Evolutionary conservation across 2,329 filamentous ascomycete genomes (phyloP).

Genomic region (Colletotrichum tropicale): DNA sequence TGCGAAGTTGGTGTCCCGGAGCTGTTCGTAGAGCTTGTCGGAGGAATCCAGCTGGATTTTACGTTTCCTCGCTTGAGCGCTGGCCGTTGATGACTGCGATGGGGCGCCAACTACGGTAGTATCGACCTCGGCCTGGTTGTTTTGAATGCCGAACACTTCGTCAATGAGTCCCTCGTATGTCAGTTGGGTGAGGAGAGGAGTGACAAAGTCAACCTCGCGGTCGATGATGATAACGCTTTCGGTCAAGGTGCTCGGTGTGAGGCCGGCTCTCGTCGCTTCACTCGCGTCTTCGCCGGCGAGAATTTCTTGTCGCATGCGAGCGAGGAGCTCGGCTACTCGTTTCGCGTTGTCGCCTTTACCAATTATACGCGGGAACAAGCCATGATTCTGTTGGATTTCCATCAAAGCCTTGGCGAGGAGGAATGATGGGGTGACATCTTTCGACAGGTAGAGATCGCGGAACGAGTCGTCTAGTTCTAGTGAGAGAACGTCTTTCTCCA

Average conservation of each 20-base stretch:
- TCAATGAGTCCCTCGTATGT: slow-evolving; percentile 97
- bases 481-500: slow-evolving; percentile 91
- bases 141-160: slow-evolving; percentile 87
- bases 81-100: slow-evolving; percentile 61
- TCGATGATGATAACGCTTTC: slow-evolving; percentile 96
- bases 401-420: slow-evolving; percentile 90
- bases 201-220: slow-evolving; percentile 92
- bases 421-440: slow-evolving; percentile 90
- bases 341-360: slow-evolving; percentile 97
- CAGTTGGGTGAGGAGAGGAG: slow-evolving; percentile 88
- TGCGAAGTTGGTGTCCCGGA: slow-evolving; percentile 93
- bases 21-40: slow-evolving; percentile 85
- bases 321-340: slow-evolving; percentile 82
- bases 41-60: slow-evolving; percentile 89
- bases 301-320: slow-evolving; percentile 90
- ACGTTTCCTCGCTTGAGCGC: slow-evolving; percentile 72
- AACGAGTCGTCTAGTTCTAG: slow-evolving; percentile 90
- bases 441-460: slow-evolving; percentile 83
- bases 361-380: slow-evolving; percentile 91
- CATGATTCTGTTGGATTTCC: slow-evolving; percentile 89
- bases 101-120: slow-evolving; percentile 84
- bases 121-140: slow-evolving; percentile 93
- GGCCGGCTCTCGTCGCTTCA: slow-evolving; percentile 61
- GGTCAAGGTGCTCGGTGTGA: slow-evolving; percentile 84
- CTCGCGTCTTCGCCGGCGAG: slow-evolving; percentile 77